phyloP scores from a whole-genome alignment of 202 grass and related monocot genomes.

The Cymbopogon flexuosus region DNA sequence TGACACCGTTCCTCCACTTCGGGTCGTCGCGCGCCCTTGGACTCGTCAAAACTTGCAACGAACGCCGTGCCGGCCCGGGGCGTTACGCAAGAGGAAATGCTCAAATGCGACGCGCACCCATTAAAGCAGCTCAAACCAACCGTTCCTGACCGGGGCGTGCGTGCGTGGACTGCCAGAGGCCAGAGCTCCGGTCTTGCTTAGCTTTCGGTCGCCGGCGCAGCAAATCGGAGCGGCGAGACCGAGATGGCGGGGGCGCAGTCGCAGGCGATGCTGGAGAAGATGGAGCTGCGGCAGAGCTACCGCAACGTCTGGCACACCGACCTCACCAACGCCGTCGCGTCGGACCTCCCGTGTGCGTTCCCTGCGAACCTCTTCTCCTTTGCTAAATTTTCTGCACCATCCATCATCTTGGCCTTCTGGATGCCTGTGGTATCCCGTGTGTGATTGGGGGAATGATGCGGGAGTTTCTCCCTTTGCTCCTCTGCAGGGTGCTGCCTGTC shows the following conservation, averaged over 20 bases:
- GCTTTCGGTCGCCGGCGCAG: neutral
- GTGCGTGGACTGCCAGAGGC: neutral
- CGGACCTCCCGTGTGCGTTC: constrained; percentile 44
- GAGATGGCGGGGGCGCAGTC: constrained; percentile 33
- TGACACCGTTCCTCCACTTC: neutral
- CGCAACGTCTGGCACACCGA: constrained; percentile 75
- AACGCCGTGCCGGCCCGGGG: neutral
- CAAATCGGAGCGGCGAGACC: neutral
- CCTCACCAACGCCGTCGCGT: constrained; percentile 46
- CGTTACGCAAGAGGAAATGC: neutral
- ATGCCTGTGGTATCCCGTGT: too few species aligned
- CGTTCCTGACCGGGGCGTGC: neutral
- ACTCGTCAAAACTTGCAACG: neutral
- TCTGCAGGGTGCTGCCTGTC: constrained; percentile 53
- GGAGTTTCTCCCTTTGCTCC: neutral
- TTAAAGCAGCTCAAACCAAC: neutral
- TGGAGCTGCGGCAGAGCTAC: constrained; percentile 64
- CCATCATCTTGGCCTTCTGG: too few species aligned
- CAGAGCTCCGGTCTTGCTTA: neutral
- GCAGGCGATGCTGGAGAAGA: constrained; percentile 48
- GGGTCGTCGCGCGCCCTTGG: constrained; percentile 7
- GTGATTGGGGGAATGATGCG: neutral
- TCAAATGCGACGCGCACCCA: neutral
- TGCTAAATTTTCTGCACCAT: neutral
- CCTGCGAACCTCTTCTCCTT: neutral